Evolutionary conservation across 1,284 basidiomycete species (phyloP), one percentile per base, ranked within the genome.

Genomic region (Leccinum huronense): DNA sequence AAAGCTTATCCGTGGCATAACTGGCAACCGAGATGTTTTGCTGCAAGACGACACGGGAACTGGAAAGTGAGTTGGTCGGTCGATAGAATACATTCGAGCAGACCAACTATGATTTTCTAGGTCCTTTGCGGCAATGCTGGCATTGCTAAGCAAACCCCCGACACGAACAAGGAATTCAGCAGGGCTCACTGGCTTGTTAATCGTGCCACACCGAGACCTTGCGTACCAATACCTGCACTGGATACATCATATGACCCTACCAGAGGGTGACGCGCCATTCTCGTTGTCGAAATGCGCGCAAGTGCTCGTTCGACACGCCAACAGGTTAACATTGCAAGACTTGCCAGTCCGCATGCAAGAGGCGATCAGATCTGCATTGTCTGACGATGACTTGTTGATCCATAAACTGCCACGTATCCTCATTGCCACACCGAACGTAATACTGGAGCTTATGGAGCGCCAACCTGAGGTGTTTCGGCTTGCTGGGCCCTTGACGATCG

Each of bases 171-270:
- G 38, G 40, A 65, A 58, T 38, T 5, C 55, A 23, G 67, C 66
- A 30, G 62, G 70, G 53, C 79, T 83, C 38, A 81, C 80, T 30
- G 82, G 86, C 16, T 78, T 93, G 53, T 76, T 91, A 27, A 78
- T 93, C 54, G 88, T 91, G 4, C 91, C 91, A 5, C 91, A 93
- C 72, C 80, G 85, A 38, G 90, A 91, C 71, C 78, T 93, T 65
- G 90, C 86, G 3, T 82, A 83, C 69, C 91, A 93, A 73, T 81
- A 86, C 59, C 75, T 82, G 58, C 79, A 86, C 62, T 93, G 91
- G 90, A 83, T 89, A 57, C 77, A 86, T 65, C 79, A 80, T 59
- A 80, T 90, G 64, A 76, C 81, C 45, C 68, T 73, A 16, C 71
- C 74, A 8, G 67, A 75, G 27, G 74, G 70, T 68, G 71, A 72